These are phyloP conservation scores for Penicillium ucsense DNA, from an alignment of 495 filamentous ascomycete species.

Conservation along the genomic window DNA sequence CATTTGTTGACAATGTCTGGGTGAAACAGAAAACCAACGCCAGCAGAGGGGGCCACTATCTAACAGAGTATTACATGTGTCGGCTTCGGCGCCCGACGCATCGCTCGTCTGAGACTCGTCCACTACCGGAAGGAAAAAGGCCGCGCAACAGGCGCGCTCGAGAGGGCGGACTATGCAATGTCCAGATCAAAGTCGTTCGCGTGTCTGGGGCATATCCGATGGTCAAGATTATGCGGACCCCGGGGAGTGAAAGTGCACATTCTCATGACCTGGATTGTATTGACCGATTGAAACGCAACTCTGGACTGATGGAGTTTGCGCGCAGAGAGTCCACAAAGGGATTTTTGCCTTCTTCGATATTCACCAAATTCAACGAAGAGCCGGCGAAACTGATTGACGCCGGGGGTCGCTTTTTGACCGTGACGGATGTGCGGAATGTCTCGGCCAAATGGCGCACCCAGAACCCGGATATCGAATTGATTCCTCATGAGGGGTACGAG, in stretches of 20 bases:
- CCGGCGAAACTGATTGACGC: slow-evolving; percentile 36
- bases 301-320: slow-evolving; percentile 43
- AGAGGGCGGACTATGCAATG: slow-evolving; percentile 43
- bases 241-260: slow-evolving; percentile 32
- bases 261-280: slow-evolving; percentile 43
- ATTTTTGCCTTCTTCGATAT: slow-evolving; percentile 45
- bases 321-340: slow-evolving; percentile 40
- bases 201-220: slow-evolving; percentile 40
- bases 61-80: slow-evolving; percentile 45
- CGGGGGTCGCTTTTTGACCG: slow-evolving; percentile 40
- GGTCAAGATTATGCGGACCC: slow-evolving; percentile 32
- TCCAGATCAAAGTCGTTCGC: slow-evolving; percentile 41
- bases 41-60: slow-evolving; percentile 40
- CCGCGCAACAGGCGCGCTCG: slow-evolving; percentile 40
- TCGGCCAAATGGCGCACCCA: slow-evolving; percentile 43
- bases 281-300: slow-evolving; percentile 43
- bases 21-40: slow-evolving; percentile 42
- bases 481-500: slow-evolving; percentile 42
- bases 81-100: slow-evolving; percentile 37
- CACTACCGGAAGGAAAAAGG: slow-evolving; percentile 42
- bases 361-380: slow-evolving; percentile 41
- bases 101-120: slow-evolving; percentile 32
- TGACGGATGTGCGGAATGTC: slow-evolving; percentile 43
- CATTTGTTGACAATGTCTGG: slow-evolving; percentile 47
- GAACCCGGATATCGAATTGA: slow-evolving; percentile 36